phyloP scores from a whole-genome alignment of 495 filamentous ascomycete species.

The Talaromyces stipitatus region DNA sequence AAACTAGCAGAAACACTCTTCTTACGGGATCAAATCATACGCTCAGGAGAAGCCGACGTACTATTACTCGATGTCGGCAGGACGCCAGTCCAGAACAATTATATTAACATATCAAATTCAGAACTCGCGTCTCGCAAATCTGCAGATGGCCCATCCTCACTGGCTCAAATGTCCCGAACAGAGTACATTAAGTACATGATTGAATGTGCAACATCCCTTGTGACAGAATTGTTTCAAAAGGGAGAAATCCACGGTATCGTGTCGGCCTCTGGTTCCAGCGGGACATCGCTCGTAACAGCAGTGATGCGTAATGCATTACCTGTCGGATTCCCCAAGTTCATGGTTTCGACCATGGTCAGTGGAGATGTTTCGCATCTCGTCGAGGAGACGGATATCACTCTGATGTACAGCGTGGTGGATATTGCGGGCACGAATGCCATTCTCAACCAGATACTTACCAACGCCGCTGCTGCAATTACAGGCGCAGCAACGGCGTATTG shows the following conservation, averaged over 20 bases:
- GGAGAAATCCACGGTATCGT: conserved; percentile 46
- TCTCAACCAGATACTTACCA: conserved; percentile 45
- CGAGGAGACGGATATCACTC: conserved; percentile 57
- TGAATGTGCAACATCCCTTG: conserved; percentile 22
- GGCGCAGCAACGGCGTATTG: conserved; percentile 46
- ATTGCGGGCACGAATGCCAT: conserved; percentile 57
- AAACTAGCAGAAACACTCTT: conserved; percentile 56
- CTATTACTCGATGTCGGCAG: conserved; percentile 53
- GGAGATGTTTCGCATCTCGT: conserved; percentile 52
- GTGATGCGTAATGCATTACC: conserved; percentile 53
- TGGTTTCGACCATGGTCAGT: conserved; percentile 60
- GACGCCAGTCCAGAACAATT: conserved; percentile 24
- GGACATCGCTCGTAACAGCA: conserved; percentile 46
- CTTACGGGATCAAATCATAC: conserved; percentile 39
- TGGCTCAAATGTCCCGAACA: conserved; percentile 30
- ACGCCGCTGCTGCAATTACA: conserved; percentile 51
- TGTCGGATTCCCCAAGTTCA: conserved; percentile 59
- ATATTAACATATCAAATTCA: conserved; percentile 39
- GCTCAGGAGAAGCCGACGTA: conserved; percentile 21
- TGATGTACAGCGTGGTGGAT: conserved; percentile 66
- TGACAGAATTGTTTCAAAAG: conserved; percentile 23
- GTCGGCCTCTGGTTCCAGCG: conserved; percentile 49
- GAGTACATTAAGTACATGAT: conserved; percentile 46
- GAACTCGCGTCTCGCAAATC: conserved; percentile 20
- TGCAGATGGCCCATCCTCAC: not conserved